phyloP scores from a whole-genome alignment of 2,329 filamentous ascomycete species.

The Rasamsonia emersonii region DNA sequence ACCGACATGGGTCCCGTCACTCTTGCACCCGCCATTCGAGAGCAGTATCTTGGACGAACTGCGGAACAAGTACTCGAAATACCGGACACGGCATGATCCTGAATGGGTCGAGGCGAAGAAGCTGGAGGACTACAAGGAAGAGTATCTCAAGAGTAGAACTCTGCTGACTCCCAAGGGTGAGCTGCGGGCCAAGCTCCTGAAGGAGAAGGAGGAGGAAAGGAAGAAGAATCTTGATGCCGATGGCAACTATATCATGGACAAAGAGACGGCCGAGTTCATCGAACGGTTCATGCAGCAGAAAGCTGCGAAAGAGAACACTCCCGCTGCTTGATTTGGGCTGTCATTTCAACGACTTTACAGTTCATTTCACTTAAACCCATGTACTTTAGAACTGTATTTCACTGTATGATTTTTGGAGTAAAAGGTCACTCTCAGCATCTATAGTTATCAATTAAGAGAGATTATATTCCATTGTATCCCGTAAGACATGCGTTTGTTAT shows the following conservation, averaged over 20 bases:
- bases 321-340: conserved; percentile 2
- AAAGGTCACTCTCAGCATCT: too few species aligned
- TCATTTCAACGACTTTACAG: neutral
- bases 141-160: conserved; percentile 35
- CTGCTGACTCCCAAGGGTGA: conserved; percentile 43
- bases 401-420: neutral
- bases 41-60: conserved; percentile 73
- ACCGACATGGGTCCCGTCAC: conserved; percentile 66
- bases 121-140: conserved; percentile 45
- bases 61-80: conserved; percentile 70
- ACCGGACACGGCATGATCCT: conserved; percentile 69
- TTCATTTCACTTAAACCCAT: conserved; percentile 2
- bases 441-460: conserved; percentile 1
- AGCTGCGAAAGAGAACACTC: conserved; percentile 10
- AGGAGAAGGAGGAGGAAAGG: conserved; percentile 27
- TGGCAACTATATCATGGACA: conserved; percentile 27
- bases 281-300: conserved; percentile 25
- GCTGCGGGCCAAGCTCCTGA: conserved; percentile 25
- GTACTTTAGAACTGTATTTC: conserved; percentile 5
- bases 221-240: conserved; percentile 27
- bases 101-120: conserved; percentile 62
- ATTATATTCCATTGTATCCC: too few species aligned
- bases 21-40: conserved; percentile 72
- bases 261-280: conserved; percentile 27
- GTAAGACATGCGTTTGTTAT: too few species aligned